Percentiles rank a stretch among this genome's conserved stretches.
Evolutionary conservation across 352 stramenopile species (phyloP).

Genomic region (Globisporangium paroecandrum): DNA sequence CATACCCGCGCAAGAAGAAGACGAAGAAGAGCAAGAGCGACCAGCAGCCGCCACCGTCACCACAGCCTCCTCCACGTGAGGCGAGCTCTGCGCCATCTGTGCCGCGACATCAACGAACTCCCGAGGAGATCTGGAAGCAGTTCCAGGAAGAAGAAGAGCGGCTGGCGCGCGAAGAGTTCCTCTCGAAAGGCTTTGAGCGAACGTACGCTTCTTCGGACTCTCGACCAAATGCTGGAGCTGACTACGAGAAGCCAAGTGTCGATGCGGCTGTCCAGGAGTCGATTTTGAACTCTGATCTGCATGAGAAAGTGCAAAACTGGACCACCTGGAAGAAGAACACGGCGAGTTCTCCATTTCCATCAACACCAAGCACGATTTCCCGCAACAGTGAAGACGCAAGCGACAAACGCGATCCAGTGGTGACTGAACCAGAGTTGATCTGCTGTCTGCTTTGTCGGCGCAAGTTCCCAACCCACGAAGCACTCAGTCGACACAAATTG

Average conservation of each 20-base stretch:
- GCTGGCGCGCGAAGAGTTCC: constrained; percentile 52
- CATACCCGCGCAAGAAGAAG: constrained; percentile 24
- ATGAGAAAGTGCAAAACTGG: constrained; percentile 41
- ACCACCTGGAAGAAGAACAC: constrained; percentile 28
- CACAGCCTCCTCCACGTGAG: not conserved
- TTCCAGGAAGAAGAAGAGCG: constrained; percentile 78
- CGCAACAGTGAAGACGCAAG: not conserved
- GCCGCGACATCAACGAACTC: constrained; percentile 33
- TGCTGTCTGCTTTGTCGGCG: constrained; percentile 70
- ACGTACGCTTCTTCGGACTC: constrained; percentile 28
- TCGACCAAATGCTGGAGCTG: not conserved
- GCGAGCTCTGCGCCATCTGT: constrained; percentile 1
- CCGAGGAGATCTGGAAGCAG: constrained; percentile 63
- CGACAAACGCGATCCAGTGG: not conserved
- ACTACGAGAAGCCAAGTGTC: not conserved
- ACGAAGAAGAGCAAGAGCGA: constrained; percentile 16
- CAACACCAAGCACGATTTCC: not conserved
- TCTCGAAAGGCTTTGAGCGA: constrained; percentile 59
- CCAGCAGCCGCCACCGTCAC: not conserved
- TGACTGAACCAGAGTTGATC: constrained; percentile 10
- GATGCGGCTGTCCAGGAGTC: constrained; percentile 21
- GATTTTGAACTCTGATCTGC: constrained; percentile 37
- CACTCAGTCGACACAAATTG: constrained; percentile 48
- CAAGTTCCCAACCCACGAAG: constrained; percentile 49
- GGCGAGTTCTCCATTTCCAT: not conserved